Base-by-base conservation (phyloP, 176 grass and related monocot genomes). In the Dactylis glomerata region DNA sequence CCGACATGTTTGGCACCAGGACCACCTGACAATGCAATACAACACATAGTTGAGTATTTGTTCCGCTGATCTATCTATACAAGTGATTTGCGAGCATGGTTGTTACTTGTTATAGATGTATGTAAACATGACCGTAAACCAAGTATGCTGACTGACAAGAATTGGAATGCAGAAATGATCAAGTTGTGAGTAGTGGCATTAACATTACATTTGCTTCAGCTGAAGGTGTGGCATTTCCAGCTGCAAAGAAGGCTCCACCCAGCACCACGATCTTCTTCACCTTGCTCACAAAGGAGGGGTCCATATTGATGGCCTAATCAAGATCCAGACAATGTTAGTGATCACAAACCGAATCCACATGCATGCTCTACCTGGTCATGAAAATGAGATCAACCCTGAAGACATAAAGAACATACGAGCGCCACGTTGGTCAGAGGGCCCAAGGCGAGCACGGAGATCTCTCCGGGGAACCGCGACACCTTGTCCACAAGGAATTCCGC, bases 191-290 rank as follows among this genome's bases (percentile, higher is more conserved):
- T 45, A n/a, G 67, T 26, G 61, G 6, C 23, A 3, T 61, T 36
- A 58, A 24, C n/a, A 81, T 82, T 90, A 95, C 95, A 83, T 98
- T 98, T 75, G 93, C 96, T 93, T 98, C 96, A 52, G 93, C 92
- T 19, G 96, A 92, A 85, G 96, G 93, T 5, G 91, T 98, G 40
- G 84, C 91, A 72, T 98, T 98, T 10, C 95, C 92, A 46, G 91
- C 69, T 3, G 45, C 72, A 9, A 75, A 75, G 45, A 75, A 75
- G 9, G 72, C 72, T 75, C 72, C 72, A 0, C 93, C 93, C 10
- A 98, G 59, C 81, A 98, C 85, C 49, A 94, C 89, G 20, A 95
- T 87, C 44, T 77, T 95, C 88, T 98, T 99, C 44, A 99, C 88
- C 61, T 96, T 96, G 28, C 36, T 91, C 64, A 87, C 91, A 23